These are phyloP conservation scores for maize (Zea mays) DNA, from an alignment of 176 grass and related monocot genomes.

Conservation along the genomic window Zm-B73-REFERENCE-NAM-5.0 NC_050100.1:35752501-35753000, in stretches of 20 bases:
- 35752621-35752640: background rate
- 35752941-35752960: background rate
- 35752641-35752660: background rate
- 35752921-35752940: background rate
- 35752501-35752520: no score
- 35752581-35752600: background rate
- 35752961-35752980: background rate
- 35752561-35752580: background rate
- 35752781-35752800: conserved; percentile 3
- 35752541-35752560: background rate
- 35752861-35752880: background rate
- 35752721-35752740: background rate
- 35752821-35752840: background rate
- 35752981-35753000: background rate
- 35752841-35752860: conserved; percentile 3
- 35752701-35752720: background rate
- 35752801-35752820: background rate
- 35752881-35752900: no score
- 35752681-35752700: background rate
- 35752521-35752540: background rate
- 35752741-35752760: background rate
- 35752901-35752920: background rate
- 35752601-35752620: background rate
- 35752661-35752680: background rate
- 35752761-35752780: background rate